phyloP scores from a whole-genome alignment of 2,329 filamentous ascomycete species.

The Coccinonectria pachysandricola region DNA sequence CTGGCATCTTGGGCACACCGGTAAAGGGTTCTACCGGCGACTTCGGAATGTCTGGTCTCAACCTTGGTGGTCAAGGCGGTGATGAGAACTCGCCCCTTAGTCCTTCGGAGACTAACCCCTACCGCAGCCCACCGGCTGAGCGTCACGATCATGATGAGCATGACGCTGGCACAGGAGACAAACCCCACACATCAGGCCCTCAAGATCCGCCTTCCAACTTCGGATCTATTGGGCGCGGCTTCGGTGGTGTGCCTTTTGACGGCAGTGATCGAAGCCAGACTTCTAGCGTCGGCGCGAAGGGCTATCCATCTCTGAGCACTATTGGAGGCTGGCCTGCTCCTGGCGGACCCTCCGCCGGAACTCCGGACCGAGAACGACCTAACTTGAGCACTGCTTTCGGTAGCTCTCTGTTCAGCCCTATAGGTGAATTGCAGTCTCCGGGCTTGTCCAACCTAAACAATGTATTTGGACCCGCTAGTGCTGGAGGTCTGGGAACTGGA shows the following conservation, averaged over 20 bases:
- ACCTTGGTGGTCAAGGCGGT: conserved; percentile 45
- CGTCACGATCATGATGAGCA: conserved; percentile 55
- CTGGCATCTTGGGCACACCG: conserved; percentile 41
- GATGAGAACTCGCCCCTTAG: conserved; percentile 65
- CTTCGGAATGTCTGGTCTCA: conserved; percentile 53
- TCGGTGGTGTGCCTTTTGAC: conserved; percentile 43
- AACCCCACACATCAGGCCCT: conserved; percentile 31
- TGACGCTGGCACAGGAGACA: conserved; percentile 40
- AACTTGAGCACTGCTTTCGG: conserved; percentile 56
- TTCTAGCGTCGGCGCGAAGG: conserved; percentile 74
- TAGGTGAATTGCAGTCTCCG: conserved; percentile 70
- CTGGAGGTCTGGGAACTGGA: conserved; percentile 45
- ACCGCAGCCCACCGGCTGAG: conserved; percentile 77
- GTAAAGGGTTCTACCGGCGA: conserved; percentile 45
- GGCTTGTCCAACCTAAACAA: conserved; percentile 56
- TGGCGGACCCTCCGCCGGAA: conserved; percentile 47
- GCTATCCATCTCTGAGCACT: conserved; percentile 51
- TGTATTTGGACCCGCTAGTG: conserved; percentile 56
- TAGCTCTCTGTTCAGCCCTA: conserved; percentile 67
- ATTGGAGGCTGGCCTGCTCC: conserved; percentile 53
- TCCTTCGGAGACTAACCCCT: conserved; percentile 92
- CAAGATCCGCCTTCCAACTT: conserved; percentile 39
- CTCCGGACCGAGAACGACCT: conserved; percentile 55
- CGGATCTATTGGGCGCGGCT: conserved; percentile 43
- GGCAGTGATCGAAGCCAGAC: conserved; percentile 88